Conservation (phyloP, 2,329 filamentous ascomycete species). For the Aspergillus luchuensis region DNA sequence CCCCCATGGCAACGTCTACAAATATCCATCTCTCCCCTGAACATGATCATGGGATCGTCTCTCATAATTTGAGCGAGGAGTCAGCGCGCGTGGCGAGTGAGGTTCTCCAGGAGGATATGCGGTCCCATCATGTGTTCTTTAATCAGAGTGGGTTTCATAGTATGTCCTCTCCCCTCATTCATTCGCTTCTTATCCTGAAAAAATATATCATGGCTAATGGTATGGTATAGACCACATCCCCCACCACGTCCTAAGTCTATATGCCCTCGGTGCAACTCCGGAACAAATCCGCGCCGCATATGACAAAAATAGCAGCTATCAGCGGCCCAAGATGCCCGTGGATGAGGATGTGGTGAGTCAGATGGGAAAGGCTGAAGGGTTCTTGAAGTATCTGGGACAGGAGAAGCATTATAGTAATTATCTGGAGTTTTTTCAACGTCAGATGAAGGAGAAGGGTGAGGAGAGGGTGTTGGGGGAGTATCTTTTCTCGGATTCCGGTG, state of each 20-base stretch:
- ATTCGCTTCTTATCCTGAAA: background rate
- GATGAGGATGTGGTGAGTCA: conserved; percentile 56
- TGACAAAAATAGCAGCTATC: conserved; percentile 66
- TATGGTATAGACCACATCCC: conserved; percentile 66
- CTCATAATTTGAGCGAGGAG: conserved; percentile 53
- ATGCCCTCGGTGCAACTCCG: conserved; percentile 69
- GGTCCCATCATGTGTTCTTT: conserved; percentile 76
- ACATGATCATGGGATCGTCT: conserved; percentile 50
- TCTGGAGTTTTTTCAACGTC: conserved; percentile 71
- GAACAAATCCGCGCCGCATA: conserved; percentile 65
- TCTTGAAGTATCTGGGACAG: conserved; percentile 64
- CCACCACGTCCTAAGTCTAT: conserved; percentile 76
- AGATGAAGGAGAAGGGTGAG: conserved; percentile 68
- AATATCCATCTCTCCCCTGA: conserved; percentile 48
- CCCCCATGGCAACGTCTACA: conserved; percentile 48
- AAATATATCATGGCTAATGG: background rate
- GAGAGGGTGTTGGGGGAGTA: conserved; percentile 65
- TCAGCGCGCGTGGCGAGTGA: conserved; percentile 65
- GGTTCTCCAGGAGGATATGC: conserved; percentile 75
- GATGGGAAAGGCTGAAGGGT: conserved; percentile 59
- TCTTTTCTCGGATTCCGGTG: conserved; percentile 61
- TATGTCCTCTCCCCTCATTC: conserved; percentile 20
- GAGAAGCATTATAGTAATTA: conserved; percentile 71
- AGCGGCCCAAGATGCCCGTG: conserved; percentile 55
- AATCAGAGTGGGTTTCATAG: conserved; percentile 73